Base-by-base conservation (phyloP, 805 yeast genomes). In the Saccharomycopsis olivae region DNA sequence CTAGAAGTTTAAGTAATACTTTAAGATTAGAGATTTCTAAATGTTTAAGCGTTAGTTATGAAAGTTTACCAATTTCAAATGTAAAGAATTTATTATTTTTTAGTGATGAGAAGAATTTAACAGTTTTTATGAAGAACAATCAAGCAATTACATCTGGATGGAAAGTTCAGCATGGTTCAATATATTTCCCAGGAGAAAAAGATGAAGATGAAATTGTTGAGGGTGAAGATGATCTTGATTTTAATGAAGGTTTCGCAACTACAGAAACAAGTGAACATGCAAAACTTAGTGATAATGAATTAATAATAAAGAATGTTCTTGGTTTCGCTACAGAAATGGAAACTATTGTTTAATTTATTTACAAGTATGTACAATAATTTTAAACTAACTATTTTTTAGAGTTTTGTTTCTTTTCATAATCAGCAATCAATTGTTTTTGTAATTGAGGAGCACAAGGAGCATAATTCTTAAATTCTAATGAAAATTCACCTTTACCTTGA, bases 401-500 rank as follows among this genome's bases (percentile, higher is more conserved):
- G n/a, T n/a, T 10, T 30, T 30, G 69, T 58, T 66, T 75, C 71
- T 80, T 78, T 51, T 73, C 71, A 57, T 75, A 77, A 55, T 85
- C 94, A 39, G 81, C 94, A 50, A 92, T 79, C 64, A 92, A 71
- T 64, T 89, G 83, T 56, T 70, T 82, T 65, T 92, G 98, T 50
- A 89, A 69, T 50, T 86, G 95, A 28, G 89, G 85, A 35, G 94
- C 73, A 38, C 94, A 82, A 50, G 94, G 95, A 37, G 89, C 75
- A 60, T 89, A 92, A 55, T 86, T 83, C 57, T 83, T 79, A 67
- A 92, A 92, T 61, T 92, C 99, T 61, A 92, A 71, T 2, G 95
- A 75, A 61, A 92, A 92, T 65, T 94, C 97, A 55, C 99, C 98
- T 60, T 92, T 92, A 64, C 99, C 99, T 64, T 92, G 98, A 13